A percentile compares a stretch with the other conserved stretches of the same genome.
Evolutionary conservation across 495 filamentous ascomycete species (phyloP).

Genomic region (Immersiella caudata): DNA sequence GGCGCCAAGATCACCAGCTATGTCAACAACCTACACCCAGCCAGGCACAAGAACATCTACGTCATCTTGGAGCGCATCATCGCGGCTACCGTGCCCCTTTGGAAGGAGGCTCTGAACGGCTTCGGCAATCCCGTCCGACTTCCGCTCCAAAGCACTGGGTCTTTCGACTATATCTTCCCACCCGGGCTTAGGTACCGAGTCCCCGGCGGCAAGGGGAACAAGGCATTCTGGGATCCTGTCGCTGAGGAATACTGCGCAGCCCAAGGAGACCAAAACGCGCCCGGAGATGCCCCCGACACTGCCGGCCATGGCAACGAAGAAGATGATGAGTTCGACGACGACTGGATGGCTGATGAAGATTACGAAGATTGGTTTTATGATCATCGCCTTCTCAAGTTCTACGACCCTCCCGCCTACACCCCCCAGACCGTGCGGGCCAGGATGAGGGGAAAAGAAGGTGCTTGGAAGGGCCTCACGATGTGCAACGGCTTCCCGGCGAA

Average conservation of each 20-base stretch:
- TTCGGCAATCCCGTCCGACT: conserved; percentile 23
- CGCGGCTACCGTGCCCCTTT: conserved; percentile 50
- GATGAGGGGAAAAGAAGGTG: neutral
- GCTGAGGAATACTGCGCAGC: neutral
- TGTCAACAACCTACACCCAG: conserved; percentile 65
- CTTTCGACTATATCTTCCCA: conserved; percentile 21
- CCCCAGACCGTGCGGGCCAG: conserved; percentile 9
- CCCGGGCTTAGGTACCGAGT: conserved; percentile 21
- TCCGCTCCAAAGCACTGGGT: neutral
- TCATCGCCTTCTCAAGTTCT: conserved; percentile 24
- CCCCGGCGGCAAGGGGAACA: conserved; percentile 18
- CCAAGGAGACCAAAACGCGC: neutral
- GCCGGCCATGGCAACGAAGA: too few relatives aligned
- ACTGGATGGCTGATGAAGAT: neutral
- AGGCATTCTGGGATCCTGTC: conserved; percentile 16
- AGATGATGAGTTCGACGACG: neutral
- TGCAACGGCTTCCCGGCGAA: conserved; percentile 17
- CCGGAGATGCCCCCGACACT: too few relatives aligned
- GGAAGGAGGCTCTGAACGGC: conserved; percentile 42
- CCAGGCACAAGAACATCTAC: conserved; percentile 52
- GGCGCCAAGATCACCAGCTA: conserved; percentile 67
- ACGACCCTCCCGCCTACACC: conserved; percentile 25
- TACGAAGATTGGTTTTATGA: conserved; percentile 16
- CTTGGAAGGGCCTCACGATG: conserved; percentile 1
- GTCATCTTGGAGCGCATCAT: conserved; percentile 54